A percentile compares a stretch with the other conserved stretches of the same genome.
Conservation (phyloP, 805 yeast species). For the Wickerhamiella parazyma region DNA sequence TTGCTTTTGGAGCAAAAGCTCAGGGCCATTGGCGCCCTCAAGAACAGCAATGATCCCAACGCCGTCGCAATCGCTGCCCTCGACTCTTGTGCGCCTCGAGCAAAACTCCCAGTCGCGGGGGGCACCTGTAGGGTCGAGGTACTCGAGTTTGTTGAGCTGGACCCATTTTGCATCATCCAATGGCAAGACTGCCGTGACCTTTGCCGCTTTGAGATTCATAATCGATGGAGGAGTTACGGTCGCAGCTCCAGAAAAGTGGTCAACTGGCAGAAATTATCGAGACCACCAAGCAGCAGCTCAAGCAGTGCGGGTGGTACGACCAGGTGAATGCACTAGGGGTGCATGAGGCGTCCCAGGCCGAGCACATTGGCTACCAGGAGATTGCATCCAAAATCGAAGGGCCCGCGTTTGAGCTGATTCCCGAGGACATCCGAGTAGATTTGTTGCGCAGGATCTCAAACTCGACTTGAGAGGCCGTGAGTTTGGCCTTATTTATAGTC, state of each 20-base stretch:
- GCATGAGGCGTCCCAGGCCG: slow-evolving; percentile 31
- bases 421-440: slow-evolving; percentile 48
- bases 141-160: slow-evolving; percentile 30
- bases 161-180: slow-evolving; percentile 52
- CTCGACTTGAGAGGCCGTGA: no score
- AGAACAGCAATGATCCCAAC: slow-evolving; percentile 78
- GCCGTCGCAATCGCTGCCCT: slow-evolving; percentile 59
- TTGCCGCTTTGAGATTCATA: slow-evolving; percentile 20
- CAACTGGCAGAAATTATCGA: slow-evolving; percentile 37
- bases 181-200: slow-evolving; percentile 20
- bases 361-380: slow-evolving; percentile 38
- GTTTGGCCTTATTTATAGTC: background rate
- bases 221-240: background rate
- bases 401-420: slow-evolving; percentile 50
- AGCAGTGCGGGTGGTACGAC: slow-evolving; percentile 80
- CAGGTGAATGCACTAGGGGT: slow-evolving; percentile 47
- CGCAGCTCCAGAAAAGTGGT: slow-evolving; percentile 15
- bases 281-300: slow-evolving; percentile 46
- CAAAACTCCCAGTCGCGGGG: slow-evolving; percentile 86
- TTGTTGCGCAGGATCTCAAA: slow-evolving; percentile 32
- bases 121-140: slow-evolving; percentile 25
- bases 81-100: slow-evolving; percentile 58
- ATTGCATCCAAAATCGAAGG: slow-evolving; percentile 44
- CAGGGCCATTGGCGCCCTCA: slow-evolving; percentile 37
- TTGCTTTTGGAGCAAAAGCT: slow-evolving; percentile 65